Evolutionary conservation across 2,329 filamentous ascomycete genomes (phyloP).

Genomic region (Zelopaecilomyces penicillatus): DNA sequence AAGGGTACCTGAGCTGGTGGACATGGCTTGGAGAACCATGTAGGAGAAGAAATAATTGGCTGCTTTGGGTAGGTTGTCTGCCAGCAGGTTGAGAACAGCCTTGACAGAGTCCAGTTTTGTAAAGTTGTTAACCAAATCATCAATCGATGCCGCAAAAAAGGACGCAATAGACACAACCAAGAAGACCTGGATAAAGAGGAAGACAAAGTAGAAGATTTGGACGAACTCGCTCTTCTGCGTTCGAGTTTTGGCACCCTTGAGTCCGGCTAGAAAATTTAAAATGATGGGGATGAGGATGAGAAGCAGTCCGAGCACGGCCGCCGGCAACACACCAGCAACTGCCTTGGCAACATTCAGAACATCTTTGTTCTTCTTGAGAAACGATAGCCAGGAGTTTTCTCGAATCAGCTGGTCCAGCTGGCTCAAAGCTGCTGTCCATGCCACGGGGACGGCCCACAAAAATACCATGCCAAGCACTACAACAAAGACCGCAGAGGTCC

Average conservation of each 20-base stretch:
- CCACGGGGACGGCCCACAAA: constrained; percentile 84
- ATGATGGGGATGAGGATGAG: constrained; percentile 76
- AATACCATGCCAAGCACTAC: constrained; percentile 69
- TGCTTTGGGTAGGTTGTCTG: constrained; percentile 70
- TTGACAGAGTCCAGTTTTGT: constrained; percentile 43
- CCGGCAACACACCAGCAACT: constrained; percentile 80
- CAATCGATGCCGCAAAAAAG: constrained; percentile 56
- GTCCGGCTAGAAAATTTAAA: constrained; percentile 60
- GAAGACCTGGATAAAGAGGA: constrained; percentile 92
- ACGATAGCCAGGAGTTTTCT: constrained; percentile 59
- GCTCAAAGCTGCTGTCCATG: constrained; percentile 75
- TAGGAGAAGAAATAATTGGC: constrained; percentile 99
- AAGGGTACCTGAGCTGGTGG: constrained; percentile 80
- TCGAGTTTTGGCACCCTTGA: constrained; percentile 76
- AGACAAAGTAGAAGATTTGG: constrained; percentile 86
- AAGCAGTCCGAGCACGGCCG: constrained; percentile 65
- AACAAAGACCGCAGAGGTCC: constrained; percentile 56
- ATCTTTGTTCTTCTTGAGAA: constrained; percentile 51
- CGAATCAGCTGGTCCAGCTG: constrained; percentile 64
- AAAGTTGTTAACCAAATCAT: constrained; percentile 49
- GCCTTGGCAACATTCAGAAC: constrained; percentile 54
- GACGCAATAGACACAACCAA: constrained; percentile 82
- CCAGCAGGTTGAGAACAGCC: constrained; percentile 63
- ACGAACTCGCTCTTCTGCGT: constrained; percentile 73
- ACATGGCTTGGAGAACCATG: constrained; percentile 89